Base-by-base conservation (phyloP, 2,329 filamentous ascomycete species). In the Aureobasidium pullulans region DNA sequence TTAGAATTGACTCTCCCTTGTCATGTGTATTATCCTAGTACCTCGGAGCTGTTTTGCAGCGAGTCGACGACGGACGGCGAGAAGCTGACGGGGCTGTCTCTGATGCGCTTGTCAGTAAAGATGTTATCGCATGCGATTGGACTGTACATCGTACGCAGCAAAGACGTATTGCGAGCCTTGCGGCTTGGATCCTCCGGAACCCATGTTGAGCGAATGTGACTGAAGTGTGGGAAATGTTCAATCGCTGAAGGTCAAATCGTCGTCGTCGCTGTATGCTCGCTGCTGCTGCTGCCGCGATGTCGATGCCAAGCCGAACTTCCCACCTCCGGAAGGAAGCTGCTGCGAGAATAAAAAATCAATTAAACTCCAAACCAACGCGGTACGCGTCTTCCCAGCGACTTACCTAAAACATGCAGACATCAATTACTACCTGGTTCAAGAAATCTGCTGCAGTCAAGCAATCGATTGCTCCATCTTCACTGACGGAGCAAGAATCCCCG, bases 11-110 rank as follows among this genome's bases (percentile, higher is more conserved):
- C 19, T 19, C 23, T 3, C 32, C 54, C 11, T 36, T 42, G 28
- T 50, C 29, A 15, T 29, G 31, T n/a, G 37, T 11, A 46, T n/a
- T 34, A 10, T 54, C n/a, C 1, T 7, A 4, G 69, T 82, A 96
- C 92, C 84, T 96, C 91, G 67, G 87, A 82, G 78, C 85, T 96
- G 63, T 84, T 83, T 74, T 96, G 90, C 62, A 97, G 81, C 62
- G 86, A 85, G 69, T 96, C 86, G 68, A 95, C 81, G 69, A 96
- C 80, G 70, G 89, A 86, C 70, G 89, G 85, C 65, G 91, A 96
- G 74, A 96, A 87, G 66, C 81, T 79, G 63, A 87, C 80, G 62
- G 85, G 84, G 43, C 82, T 79, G 66, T 84, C 78, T 69, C 82
- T 85, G 64, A 36, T 49, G 42, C 15, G 46, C 7, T 29, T 5